Evolutionary conservation across 352 stramenopile species (phyloP).

Genomic region (Phytophthora vignae): DNA sequence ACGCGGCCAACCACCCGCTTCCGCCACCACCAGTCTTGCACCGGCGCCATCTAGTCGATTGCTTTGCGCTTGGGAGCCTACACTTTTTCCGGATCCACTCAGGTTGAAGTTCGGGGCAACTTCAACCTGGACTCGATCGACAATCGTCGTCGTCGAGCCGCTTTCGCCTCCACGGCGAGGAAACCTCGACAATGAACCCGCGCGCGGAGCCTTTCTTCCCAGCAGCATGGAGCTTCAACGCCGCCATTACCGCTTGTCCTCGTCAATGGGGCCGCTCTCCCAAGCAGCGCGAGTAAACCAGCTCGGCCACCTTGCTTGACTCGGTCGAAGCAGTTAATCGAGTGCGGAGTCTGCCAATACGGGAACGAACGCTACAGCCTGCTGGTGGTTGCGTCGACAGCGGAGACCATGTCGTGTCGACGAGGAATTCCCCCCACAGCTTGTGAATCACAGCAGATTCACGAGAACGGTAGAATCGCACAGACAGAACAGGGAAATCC

Average conservation of each 20-base stretch:
- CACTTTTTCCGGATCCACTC: not conserved
- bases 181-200: not conserved
- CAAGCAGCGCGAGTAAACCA: not conserved
- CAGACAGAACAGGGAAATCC: no score
- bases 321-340: not conserved
- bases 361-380: no score
- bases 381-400: not conserved
- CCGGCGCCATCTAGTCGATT: no score
- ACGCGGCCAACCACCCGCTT: not conserved
- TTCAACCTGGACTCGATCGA: constrained; percentile 17
- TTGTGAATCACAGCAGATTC: no score
- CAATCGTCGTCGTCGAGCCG: constrained; percentile 1
- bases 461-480: no score
- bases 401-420: not conserved
- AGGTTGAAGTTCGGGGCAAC: constrained; percentile 29
- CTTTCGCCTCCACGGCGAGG: not conserved
- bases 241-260: no score
- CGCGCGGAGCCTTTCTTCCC: not conserved
- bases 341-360: no score
- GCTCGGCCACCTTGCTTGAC: no score
- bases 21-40: not conserved
- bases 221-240: no score
- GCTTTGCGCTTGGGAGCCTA: not conserved
- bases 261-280: no score
- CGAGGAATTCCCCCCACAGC: not conserved